Evolutionary conservation across 2,329 filamentous ascomycete genomes (phyloP), one percentile per base, ranked within the genome.

Genomic region (Didymella glomerata): DNA sequence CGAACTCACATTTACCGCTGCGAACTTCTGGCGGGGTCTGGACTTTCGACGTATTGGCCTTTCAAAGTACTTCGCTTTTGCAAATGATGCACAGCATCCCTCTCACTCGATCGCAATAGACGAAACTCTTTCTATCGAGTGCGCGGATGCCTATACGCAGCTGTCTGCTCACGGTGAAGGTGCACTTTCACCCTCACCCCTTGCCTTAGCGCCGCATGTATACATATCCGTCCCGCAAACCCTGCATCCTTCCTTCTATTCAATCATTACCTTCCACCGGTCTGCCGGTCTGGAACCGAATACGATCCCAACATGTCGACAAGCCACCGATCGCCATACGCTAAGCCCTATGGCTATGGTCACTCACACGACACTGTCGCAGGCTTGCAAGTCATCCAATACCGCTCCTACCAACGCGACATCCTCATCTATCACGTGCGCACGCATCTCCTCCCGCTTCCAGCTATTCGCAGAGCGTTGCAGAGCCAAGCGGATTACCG

Each of bases 371-470:
- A 48, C n/a, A 34, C 32, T 7, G 30, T 48, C 4, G 40, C 45
- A 32, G 45, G 49, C 16, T 14, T 49, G 2, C 36, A 46, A 25
- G 9, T 58, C 20, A 48, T 63, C 1, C 61, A 63, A 27, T 66
- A 68, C 48, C 62, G 65, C n/a, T 62, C 57, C 0, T 72, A 63
- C 14, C 48, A 61, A 2, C 52, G 50, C 4, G 48, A 60, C 4
- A 61, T 72, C 10, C 13, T 13, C 7, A 62, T 73, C n/a, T 73
- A 68, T 48, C 70, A 73, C 50, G 61, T 63, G 28, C 46, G 36
- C 8, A 42, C 62, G 8, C 38, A 49, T 7, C 40, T 54, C 11
- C 18, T 66, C 10, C 18, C 66, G 2, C 16, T 72, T 1, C 0
- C 30, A 1, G 4, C 30, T 1, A 48, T 72, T 22, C 42, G 48